Percentiles rank a stretch among this genome's conserved stretches.
Conservation (phyloP, 75 land plant species). For the Sequoiadendron giganteum region DNA sequence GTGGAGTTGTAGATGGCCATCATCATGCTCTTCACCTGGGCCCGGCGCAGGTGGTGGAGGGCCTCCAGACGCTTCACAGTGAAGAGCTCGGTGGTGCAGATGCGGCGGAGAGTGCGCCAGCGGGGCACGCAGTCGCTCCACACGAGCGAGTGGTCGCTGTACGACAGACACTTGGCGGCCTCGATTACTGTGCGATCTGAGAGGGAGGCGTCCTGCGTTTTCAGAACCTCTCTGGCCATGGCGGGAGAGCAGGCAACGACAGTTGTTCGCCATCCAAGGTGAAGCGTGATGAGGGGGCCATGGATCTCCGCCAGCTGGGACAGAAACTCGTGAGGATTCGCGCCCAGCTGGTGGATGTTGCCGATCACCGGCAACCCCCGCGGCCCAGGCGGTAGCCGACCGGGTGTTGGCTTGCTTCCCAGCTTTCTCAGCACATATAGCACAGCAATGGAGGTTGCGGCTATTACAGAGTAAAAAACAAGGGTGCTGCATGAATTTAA, state of each 20-base stretch:
- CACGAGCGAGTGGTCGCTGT: slow-evolving; percentile 14
- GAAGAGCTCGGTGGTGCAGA: slow-evolving; percentile 48
- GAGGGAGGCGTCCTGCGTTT: slow-evolving; percentile 34
- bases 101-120: slow-evolving; percentile 48
- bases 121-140: slow-evolving; percentile 37
- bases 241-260: slow-evolving; percentile 37
- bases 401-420: background rate
- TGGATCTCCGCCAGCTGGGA: slow-evolving; percentile 13
- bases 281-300: slow-evolving; percentile 42
- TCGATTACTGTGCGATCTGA: slow-evolving; percentile 32
- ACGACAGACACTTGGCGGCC: slow-evolving; percentile 21
- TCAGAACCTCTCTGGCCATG: slow-evolving; percentile 38
- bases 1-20: background rate
- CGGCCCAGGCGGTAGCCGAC: slow-evolving; percentile 26
- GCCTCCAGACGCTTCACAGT: slow-evolving; percentile 31
- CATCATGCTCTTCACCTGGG: slow-evolving; percentile 4
- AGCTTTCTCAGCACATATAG: background rate
- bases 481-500: background rate
- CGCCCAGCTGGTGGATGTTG: slow-evolving; percentile 27
- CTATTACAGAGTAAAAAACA: too few species aligned
- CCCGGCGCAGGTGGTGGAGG: slow-evolving; percentile 11
- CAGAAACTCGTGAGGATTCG: slow-evolving; percentile 1
- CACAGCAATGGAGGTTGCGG: too few species aligned
- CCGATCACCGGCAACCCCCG: slow-evolving; percentile 30
- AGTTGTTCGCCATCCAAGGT: slow-evolving; percentile 32